phyloP scores from a whole-genome alignment of 1,284 basidiomycete genomes.

The Ganoderma leucocontextum region DNA sequence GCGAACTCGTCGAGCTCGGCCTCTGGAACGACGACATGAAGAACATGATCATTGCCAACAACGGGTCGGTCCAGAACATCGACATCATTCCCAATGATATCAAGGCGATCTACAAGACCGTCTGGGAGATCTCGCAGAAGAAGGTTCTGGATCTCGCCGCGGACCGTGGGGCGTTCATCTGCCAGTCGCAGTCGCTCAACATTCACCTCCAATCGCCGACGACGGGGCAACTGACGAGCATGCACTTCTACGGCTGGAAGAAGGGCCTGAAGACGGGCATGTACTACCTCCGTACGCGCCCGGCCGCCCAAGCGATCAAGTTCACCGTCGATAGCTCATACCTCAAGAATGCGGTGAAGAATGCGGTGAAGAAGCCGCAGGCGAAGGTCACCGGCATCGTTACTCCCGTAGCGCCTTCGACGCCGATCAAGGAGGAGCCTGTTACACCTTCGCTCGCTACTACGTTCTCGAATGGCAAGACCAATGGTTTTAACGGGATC shows the following conservation, averaged over 20 bases:
- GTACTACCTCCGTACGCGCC: conserved; percentile 96
- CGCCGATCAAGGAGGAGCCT: conserved; percentile 40
- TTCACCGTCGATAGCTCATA: conserved; percentile 93
- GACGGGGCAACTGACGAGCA: conserved; percentile 93
- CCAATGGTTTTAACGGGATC: conserved; percentile 7
- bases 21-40: conserved; percentile 99
- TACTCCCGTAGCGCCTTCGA: conserved; percentile 35
- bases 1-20: conserved; percentile 94
- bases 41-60: conserved; percentile 98
- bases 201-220: conserved; percentile 94
- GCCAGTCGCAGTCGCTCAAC: conserved; percentile 93
- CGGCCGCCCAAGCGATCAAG: conserved; percentile 96
- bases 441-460: conserved; percentile 35
- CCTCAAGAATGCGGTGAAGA: conserved; percentile 75
- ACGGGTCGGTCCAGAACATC: conserved; percentile 95
- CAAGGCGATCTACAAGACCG: conserved; percentile 98
- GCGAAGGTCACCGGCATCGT: conserved; percentile 36
- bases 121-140: conserved; percentile 99
- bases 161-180: conserved; percentile 98
- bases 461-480: conserved; percentile 25
- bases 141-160: conserved; percentile 97
- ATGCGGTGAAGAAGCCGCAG: conserved; percentile 66
- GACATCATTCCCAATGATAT: conserved; percentile 86
- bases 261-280: conserved; percentile 99
- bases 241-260: conserved; percentile 99